A percentile compares a stretch with the other conserved stretches of the same genome.
phyloP scores from a whole-genome alignment of 257 asterid genomes.

The Ocimum tenuiflorum region DNA sequence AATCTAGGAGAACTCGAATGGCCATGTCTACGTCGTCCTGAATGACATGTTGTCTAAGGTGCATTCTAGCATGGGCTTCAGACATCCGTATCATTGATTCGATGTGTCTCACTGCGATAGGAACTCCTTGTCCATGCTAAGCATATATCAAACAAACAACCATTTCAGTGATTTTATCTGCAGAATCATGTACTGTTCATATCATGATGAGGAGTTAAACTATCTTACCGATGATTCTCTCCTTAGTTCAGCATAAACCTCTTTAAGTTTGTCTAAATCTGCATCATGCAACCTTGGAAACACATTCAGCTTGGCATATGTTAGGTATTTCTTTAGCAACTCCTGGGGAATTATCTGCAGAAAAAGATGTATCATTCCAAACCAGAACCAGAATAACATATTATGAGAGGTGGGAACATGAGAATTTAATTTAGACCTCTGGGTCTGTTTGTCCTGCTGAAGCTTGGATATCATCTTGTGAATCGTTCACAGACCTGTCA shows the following conservation, averaged over 20 bases:
- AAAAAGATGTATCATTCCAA: not conserved
- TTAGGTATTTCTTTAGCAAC: conserved; percentile 84
- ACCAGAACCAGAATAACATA: conserved; percentile 6
- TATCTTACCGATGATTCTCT: conserved; percentile 87
- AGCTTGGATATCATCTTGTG: conserved; percentile 54
- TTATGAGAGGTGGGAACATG: not conserved
- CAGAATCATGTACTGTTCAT: not conserved
- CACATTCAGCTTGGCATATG: conserved; percentile 83
- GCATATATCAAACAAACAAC: not conserved
- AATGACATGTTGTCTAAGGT: conserved; percentile 86
- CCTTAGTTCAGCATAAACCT: conserved; percentile 91
- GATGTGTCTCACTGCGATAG: conserved; percentile 94
- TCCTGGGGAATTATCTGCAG: conserved; percentile 81
- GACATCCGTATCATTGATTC: conserved; percentile 99
- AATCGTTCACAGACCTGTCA: conserved; percentile 39
- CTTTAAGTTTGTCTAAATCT: conserved; percentile 77
- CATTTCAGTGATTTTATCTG: not conserved
- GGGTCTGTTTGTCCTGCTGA: conserved; percentile 42
- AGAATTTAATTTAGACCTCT: conserved; percentile 44
- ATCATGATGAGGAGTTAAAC: not conserved
- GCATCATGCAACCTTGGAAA: conserved; percentile 90
- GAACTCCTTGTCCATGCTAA: conserved; percentile 92
- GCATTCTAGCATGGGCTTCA: conserved; percentile 97
- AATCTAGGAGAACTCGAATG: conserved; percentile 78
- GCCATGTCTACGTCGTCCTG: conserved; percentile 99